Base-by-base conservation (phyloP, 1,284 basidiomycete species). In the Cystobasidiaceae sp. region DNA sequence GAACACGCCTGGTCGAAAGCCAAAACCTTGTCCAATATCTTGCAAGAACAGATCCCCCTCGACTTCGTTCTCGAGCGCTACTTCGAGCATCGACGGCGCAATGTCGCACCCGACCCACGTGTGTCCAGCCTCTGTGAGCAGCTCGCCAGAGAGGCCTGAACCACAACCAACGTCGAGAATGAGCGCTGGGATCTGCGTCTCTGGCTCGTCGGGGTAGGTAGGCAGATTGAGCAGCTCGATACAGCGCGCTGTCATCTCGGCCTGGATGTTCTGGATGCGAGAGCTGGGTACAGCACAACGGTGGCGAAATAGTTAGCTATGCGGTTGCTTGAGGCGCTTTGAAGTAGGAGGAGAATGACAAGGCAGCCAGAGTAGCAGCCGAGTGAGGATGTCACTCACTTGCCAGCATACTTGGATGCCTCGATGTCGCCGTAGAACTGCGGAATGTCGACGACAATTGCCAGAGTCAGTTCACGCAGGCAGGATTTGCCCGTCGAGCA, bases 91-190 rank as follows among this genome's bases (percentile, higher is more conserved):
- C 72, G 90, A 93, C 0, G 96, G 94, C 0, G 93, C 87, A 68
- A 98, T 88, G 76, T 98, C 96, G 15, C 93, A 85, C 3, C 96
- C 96, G 6, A 90, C 84, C 96, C 96, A 99, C 46, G 87, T 79
- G 75, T 98, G 87, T 0, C 96, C 94, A 72, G 92, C 86, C 73
- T 97, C 92, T 66, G 93, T 92, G 52, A 99, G 80, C 71, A 98
- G 92, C 78, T 98, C 94, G 4, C 96, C 96, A 27, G 89, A 93
- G n/a, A 99, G 78, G 1, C 96, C 96, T n/a, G 89, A 93, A 4
- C 96, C 96, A 74, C 94, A 98, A 0, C 96, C 96, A 67, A 99
- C 93, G 77, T 99, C 96, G 39, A 98, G 84, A 11, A 99, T 79
- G 73, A 90, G 89, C 0, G 86, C 85, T 0, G 90, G 84, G 68